A percentile compares a stretch with the other conserved stretches of the same genome.
Conservation (phyloP, 164 flowering plant genomes). For the Platanus orientalis region DNA sequence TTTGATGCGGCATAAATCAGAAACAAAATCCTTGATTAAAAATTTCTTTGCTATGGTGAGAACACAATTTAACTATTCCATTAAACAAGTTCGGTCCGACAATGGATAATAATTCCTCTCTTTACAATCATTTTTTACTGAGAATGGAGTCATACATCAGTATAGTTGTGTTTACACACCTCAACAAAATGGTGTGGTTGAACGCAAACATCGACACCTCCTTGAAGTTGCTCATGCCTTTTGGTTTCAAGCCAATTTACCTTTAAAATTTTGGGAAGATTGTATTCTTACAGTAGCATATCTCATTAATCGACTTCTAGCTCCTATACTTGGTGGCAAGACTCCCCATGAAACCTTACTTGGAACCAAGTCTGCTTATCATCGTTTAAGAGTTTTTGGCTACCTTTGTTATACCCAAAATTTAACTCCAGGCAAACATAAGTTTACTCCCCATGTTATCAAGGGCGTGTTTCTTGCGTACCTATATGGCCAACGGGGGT, state of each 20-base stretch:
- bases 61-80: neutral
- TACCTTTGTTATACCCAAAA: conserved; percentile 4
- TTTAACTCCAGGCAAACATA: neutral
- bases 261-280: conserved; percentile 12
- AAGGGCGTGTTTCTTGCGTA: conserved; percentile 7
- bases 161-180: neutral
- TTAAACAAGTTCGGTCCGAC: neutral
- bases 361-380: neutral
- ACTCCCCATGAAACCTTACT: neutral
- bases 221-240: neutral
- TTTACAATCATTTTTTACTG: neutral
- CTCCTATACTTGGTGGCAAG: neutral
- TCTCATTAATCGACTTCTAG: conserved; percentile 1
- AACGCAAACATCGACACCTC: neutral
- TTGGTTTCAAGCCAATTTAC: neutral
- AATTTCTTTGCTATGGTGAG: neutral
- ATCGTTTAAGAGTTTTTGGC: neutral
- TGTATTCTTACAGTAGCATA: neutral
- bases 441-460: neutral
- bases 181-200: neutral
- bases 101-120: neutral
- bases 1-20: neutral
- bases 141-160: neutral
- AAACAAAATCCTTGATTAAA: neutral
- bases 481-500: conserved; percentile 5